Evolutionary conservation across 2,329 filamentous ascomycete genomes (phyloP).

Genomic region (Sphaerulina populicola): DNA sequence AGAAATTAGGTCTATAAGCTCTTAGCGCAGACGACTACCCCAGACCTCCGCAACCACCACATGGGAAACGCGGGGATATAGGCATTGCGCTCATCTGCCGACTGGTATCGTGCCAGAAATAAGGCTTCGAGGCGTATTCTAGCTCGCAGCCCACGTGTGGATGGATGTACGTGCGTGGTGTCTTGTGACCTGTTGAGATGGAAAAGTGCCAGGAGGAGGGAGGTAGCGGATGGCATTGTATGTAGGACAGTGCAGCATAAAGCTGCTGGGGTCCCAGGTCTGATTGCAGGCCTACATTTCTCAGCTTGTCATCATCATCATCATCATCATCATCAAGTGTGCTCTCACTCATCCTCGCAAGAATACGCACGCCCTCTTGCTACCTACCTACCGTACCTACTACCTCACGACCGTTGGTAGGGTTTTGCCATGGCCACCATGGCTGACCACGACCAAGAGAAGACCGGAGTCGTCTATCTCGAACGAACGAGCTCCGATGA

Average conservation of each 20-base stretch:
- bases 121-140: not conserved
- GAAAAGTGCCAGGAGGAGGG: not conserved
- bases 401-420: not conserved
- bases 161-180: not conserved
- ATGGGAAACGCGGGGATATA: not conserved
- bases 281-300: not conserved
- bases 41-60: not conserved
- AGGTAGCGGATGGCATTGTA: not conserved
- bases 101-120: not conserved
- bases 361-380: not conserved
- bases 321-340: not conserved
- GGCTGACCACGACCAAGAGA: conserved; percentile 23
- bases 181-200: not conserved
- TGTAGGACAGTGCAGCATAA: not conserved
- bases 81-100: not conserved
- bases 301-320: not conserved
- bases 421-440: conserved; percentile 6
- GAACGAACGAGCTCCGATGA: conserved; percentile 26
- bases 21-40: not conserved
- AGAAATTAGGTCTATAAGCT: not conserved
- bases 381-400: no score
- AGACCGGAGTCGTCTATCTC: conserved; percentile 17
- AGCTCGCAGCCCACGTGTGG: not conserved
- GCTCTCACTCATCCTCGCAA: not conserved
- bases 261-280: not conserved